Base-by-base conservation (phyloP, 306 rosid genomes). In the Rubus idaeus region DNA sequence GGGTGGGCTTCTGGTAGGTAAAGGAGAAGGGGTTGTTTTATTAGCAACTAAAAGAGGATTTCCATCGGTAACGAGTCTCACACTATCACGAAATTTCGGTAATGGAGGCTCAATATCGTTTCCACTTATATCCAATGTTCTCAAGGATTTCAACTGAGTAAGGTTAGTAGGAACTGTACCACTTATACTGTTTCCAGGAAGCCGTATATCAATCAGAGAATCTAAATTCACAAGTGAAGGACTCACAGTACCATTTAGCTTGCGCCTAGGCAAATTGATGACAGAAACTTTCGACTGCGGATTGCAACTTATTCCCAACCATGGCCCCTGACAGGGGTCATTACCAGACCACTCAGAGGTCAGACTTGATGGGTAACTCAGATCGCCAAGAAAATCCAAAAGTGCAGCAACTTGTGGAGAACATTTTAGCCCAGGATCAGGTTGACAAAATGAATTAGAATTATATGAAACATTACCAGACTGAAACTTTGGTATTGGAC, bases 221-320 rank as follows among this genome's bases (percentile, higher is more conserved):
- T 77, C 88, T 83, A 93, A 72, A 79, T 80, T 89, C 6, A 89
- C 88, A 77, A 93, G 83, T 60, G 96, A 88, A 40, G 96, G 91
- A 85, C 92, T 93, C 76, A 93, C 61, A 68, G 88, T 89, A 68
- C 96, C 97, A 70, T 65, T 88, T 46, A 90, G 81, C 18, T 81
- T 74, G 35, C 74, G 90, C 18, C 70, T 77, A 3, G 96, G 97
- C 75, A 93, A 77, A 85, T 90, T 90, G 70, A 93, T 76, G n/a
- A 89, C 56, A 53, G 90, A 83, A 71, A 93, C 87, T 83, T 77
- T 70, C 6, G 84, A 77, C 30, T 86, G 61, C 4, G 85, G 68
- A 83, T 85, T 85, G 88, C 96, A 93, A 79, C 81, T 89, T 75
- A 93, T 64, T 44, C 97, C 97, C 83, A 86, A 72, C 97, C 97